A percentile compares a stretch with the other conserved stretches of the same genome.
These are phyloP conservation scores for Stachybotrys chlorohalonatus DNA, from an alignment of 2,329 filamentous ascomycete species.

Conservation along the genomic window DNA sequence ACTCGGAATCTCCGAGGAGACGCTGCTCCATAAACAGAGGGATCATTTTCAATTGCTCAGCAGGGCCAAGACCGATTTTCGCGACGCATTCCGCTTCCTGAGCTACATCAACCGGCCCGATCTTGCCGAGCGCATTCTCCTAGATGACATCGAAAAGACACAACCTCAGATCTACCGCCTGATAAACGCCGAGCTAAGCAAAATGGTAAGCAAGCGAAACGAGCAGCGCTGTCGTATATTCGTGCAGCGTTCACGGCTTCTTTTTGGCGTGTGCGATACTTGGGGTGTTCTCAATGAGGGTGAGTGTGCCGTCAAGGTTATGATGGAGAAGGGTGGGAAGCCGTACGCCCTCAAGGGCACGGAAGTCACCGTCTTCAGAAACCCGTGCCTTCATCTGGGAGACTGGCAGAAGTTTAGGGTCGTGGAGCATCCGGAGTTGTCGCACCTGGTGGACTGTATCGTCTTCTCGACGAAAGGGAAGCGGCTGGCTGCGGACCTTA, in stretches of 20 bases:
- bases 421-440: slow-evolving; percentile 22
- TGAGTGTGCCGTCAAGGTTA: slow-evolving; percentile 27
- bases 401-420: slow-evolving; percentile 32
- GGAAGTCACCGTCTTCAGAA: slow-evolving; percentile 29
- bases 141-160: slow-evolving; percentile 24
- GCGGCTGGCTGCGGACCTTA: slow-evolving; percentile 28
- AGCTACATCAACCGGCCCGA: slow-evolving; percentile 20
- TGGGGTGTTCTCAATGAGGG: slow-evolving; percentile 24
- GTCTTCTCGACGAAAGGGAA: slow-evolving; percentile 26
- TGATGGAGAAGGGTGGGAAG: slow-evolving; percentile 22
- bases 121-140: slow-evolving; percentile 26
- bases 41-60: slow-evolving; percentile 24
- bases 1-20: slow-evolving; percentile 20
- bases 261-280: slow-evolving; percentile 29
- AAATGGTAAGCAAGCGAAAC: slow-evolving; percentile 21
- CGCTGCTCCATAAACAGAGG: slow-evolving; percentile 23
- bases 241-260: slow-evolving; percentile 24
- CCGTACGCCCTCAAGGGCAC: slow-evolving; percentile 21
- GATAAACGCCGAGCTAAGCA: slow-evolving; percentile 19
- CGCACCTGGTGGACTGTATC: slow-evolving; percentile 29
- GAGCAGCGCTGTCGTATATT: slow-evolving; percentile 28
- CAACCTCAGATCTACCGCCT: slow-evolving; percentile 15
- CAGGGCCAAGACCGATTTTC: slow-evolving; percentile 14
- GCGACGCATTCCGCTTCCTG: slow-evolving; percentile 24
- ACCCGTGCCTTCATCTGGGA: slow-evolving; percentile 32